phyloP scores from a whole-genome alignment of 352 stramenopile species.

The Aphanomyces astaci region DNA sequence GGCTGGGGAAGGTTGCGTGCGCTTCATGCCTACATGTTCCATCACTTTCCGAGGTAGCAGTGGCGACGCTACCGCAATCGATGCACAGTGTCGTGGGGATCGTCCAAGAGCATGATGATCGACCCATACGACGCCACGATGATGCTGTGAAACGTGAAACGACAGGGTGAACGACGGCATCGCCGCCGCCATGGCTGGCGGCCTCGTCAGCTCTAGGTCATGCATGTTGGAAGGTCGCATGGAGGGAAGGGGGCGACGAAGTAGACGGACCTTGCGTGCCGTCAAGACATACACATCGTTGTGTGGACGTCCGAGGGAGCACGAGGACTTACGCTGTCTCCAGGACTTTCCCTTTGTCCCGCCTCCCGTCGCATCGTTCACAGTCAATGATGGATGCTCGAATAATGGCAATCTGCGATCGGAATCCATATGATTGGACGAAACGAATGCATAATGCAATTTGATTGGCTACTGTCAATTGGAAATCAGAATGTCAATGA shows the following conservation, averaged over 20 bases:
- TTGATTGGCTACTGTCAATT: background rate
- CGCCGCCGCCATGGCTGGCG: slow-evolving; percentile 32
- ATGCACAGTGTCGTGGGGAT: slow-evolving; percentile 22
- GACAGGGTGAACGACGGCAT: slow-evolving; percentile 40
- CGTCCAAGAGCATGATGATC: slow-evolving; percentile 65
- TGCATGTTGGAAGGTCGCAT: background rate
- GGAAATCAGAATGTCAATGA: background rate
- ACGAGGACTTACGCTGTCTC: background rate
- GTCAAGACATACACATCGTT: background rate
- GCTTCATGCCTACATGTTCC: slow-evolving; percentile 44
- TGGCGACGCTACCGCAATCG: slow-evolving; percentile 19
- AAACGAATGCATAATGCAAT: background rate
- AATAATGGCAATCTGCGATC: background rate
- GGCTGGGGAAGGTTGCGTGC: slow-evolving; percentile 38
- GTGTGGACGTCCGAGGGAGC: background rate
- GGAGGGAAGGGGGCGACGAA: background rate
- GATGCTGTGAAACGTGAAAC: slow-evolving; percentile 44
- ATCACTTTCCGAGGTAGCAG: slow-evolving; percentile 43
- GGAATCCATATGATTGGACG: background rate
- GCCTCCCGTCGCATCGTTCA: background rate
- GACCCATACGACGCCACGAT: slow-evolving; percentile 52
- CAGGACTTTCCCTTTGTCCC: background rate
- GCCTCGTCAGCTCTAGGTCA: slow-evolving; percentile 33
- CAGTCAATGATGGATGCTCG: background rate
- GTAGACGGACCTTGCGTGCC: background rate